These are phyloP conservation scores for Kandelia obovata DNA, from an alignment of 345 rosid species.

Conservation along the genomic window DNA sequence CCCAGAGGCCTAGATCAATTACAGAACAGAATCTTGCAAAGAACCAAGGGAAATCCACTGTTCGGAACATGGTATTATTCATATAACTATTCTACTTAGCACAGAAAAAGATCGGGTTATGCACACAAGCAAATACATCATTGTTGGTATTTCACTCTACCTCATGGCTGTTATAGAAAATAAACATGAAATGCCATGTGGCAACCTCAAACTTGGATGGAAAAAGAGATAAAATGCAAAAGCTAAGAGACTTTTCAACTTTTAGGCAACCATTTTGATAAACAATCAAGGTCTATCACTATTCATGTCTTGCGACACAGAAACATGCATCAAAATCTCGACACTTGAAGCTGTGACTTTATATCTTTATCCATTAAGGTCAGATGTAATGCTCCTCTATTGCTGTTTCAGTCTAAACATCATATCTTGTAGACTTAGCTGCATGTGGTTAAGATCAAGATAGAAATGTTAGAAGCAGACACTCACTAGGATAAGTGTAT, in stretches of 20 bases:
- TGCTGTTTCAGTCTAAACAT: no score
- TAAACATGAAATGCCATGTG: no score
- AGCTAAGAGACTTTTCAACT: no score
- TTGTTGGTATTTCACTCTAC: no score
- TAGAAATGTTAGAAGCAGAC: conserved; percentile 4
- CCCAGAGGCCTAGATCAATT: background rate
- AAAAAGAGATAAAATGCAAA: background rate
- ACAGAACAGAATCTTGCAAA: background rate
- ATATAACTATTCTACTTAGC: no score
- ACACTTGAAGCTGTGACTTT: no score
- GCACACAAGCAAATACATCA: background rate
- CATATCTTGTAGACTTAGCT: background rate
- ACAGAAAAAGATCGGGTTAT: background rate
- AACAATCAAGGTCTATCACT: background rate
- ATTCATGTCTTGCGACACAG: background rate
- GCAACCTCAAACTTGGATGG: background rate
- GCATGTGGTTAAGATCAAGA: conserved; percentile 1
- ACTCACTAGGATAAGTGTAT: conserved; percentile 79
- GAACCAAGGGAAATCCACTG: background rate
- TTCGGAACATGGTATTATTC: background rate
- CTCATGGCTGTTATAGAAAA: no score
- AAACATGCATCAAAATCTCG: no score
- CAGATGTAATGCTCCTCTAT: background rate
- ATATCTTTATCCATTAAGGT: no score
- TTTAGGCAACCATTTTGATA: background rate